These are phyloP conservation scores for Lippia alba DNA, from an alignment of 305 asterid species.

Conservation along the genomic window DNA sequence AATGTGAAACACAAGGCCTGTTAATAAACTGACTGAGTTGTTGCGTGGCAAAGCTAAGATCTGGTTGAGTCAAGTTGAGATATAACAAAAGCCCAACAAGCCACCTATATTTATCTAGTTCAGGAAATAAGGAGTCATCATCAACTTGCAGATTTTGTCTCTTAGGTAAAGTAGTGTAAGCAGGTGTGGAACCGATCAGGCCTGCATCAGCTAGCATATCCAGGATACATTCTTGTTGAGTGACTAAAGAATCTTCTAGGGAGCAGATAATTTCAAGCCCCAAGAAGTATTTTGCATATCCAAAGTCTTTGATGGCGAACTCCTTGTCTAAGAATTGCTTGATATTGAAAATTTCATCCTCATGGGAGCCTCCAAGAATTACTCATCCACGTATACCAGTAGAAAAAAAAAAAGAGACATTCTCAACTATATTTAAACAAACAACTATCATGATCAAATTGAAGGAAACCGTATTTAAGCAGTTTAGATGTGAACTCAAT, in stretches of 20 bases:
- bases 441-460: not conserved
- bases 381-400: not conserved
- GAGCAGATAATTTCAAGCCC: not conserved
- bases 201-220: not conserved
- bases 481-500: not conserved
- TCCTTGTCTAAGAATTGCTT: not conserved
- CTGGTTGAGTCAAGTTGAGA: not conserved
- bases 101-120: not conserved
- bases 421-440: not conserved
- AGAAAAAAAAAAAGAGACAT: too few relatives aligned
- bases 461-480: not conserved
- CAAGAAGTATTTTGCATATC: not conserved
- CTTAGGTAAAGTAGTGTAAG: not conserved
- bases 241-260: too few relatives aligned
- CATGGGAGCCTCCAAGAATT: not conserved
- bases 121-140: not conserved
- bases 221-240: not conserved
- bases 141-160: not conserved
- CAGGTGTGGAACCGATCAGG: not conserved
- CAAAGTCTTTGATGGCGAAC: not conserved
- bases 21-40: not conserved
- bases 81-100: not conserved
- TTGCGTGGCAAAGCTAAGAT: not conserved
- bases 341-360: not conserved
- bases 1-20: not conserved